Evolutionary conservation across 768 basidiomycete species (phyloP).

Genomic region (Leucocoprinus sp.): DNA sequence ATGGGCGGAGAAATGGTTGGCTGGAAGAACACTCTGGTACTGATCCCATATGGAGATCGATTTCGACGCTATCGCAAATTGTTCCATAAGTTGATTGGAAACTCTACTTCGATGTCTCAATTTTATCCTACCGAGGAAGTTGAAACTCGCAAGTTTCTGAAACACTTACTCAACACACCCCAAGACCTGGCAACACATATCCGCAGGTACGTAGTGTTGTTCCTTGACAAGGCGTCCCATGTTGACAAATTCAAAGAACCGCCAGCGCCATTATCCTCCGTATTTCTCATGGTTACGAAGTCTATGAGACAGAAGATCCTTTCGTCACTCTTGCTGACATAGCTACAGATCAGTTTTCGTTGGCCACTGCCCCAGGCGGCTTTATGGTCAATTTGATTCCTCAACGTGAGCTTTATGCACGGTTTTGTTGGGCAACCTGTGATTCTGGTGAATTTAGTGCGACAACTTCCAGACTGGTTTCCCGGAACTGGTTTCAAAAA

Average conservation of each 20-base stretch:
- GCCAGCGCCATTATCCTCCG: slow-evolving; percentile 36
- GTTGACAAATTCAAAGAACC: slow-evolving; percentile 21
- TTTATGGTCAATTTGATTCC: slow-evolving; percentile 47
- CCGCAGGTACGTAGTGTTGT: slow-evolving; percentile 24
- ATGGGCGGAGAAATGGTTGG: slow-evolving; percentile 37
- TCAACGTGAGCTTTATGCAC: slow-evolving; percentile 22
- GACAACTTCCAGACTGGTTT: slow-evolving; percentile 45
- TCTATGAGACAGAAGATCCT: slow-evolving; percentile 30
- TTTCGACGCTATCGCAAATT: slow-evolving; percentile 33
- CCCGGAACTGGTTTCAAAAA: slow-evolving; percentile 48
- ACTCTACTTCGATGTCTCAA: slow-evolving; percentile 25
- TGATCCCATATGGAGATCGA: slow-evolving; percentile 29
- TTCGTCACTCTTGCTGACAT: slow-evolving; percentile 31
- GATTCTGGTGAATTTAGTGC: no score
- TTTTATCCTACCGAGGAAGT: slow-evolving; percentile 31
- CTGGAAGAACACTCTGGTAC: slow-evolving; percentile 29
- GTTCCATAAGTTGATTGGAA: slow-evolving; percentile 35
- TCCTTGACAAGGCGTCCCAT: not conserved
- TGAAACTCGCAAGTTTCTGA: slow-evolving; percentile 32
- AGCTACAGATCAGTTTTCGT: slow-evolving; percentile 30
- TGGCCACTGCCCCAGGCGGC: slow-evolving; percentile 32
- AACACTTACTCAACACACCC: slow-evolving; percentile 27
- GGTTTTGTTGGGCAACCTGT: not conserved
- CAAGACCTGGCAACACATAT: slow-evolving; percentile 25
- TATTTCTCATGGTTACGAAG: slow-evolving; percentile 36